Evolutionary conservation across 805 yeast species (phyloP), one percentile per base, ranked within the genome.

Genomic region (Saccharomycopsis babjevae): DNA sequence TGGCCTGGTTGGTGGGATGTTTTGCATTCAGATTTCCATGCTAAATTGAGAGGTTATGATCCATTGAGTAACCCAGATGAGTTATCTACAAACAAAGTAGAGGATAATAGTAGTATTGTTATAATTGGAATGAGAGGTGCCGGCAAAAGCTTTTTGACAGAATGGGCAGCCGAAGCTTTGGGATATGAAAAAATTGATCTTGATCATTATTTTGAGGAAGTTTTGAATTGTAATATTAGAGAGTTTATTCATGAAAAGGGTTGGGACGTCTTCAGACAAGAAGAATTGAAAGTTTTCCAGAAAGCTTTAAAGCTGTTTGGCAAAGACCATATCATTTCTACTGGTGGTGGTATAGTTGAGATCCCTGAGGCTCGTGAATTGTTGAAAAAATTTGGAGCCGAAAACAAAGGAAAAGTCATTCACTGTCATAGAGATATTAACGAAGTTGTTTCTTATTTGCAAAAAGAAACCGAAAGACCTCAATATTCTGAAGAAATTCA

Each of bases 1-100:
- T 94, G 99, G 99, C 99, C 99, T 22, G 98, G 97, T 43, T 94
- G 99, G 99, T 94, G 99, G 99, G 99, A 94, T 74, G 81, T 85
- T 40, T 77, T 94, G 65, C 91, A 85, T 70, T 80, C 87, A 57
- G 74, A 79, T 56, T 82, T 94, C 67, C 80, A 83, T 22, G 86
- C 82, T 30, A 68, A 73, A 11, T 72, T 94, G 42, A 87, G 84
- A 68, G 99, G 99, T 30, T 78, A 77, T 67, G 96, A 88, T 69
- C 79, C 81, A 5, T 67, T 18, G 58, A 58, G 4, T 57, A 62
- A 64, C 6, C 11, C 30, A 7, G 40, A 55, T n/a, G 28, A 39
- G 28, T 3, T 25, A 15, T 6, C 6, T n/a, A 25, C 68, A 69
- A 34, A 80, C 79, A 64, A 80, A 77, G 4, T 22, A 8, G 52